Evolutionary conservation across 2,329 filamentous ascomycete genomes (phyloP), one percentile per base, ranked within the genome.

Genomic region (Xylaria polymorpha): DNA sequence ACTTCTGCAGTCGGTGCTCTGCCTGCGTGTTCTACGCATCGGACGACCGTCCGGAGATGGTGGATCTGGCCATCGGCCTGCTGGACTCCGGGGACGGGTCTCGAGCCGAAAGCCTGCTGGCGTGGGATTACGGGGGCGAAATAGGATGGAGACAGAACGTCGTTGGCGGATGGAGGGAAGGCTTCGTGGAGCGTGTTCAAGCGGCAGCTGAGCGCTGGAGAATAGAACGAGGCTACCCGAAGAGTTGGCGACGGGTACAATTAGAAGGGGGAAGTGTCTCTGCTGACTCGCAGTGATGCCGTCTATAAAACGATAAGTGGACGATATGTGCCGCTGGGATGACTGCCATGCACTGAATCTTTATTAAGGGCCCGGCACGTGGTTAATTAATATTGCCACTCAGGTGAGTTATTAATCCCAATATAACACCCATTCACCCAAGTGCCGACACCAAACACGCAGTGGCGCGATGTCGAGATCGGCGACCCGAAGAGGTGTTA

Each of bases 1-100:
- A 85, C 67, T 86, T 84, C 68, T 87, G 85, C 74, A 80, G 79
- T 0, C 77, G 70, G 1, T 87, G 85, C 75, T 84, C 83, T 0
- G 84, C 85, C 0, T 76, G 72, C 12, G 77, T 86, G 0, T 86
- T 87, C 64, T 87, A 84, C 66, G 79, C 81, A 0, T 74, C 73
- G 0, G 80, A 84, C 18, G 74, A 78, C 4, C 75, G 82, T 1
- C 77, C 80, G 0, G 77, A 81, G 0, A 68, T 83, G 8, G 75
- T 85, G 0, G 82, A 86, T 53, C 64, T 87, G 0, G 81, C 83
- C 0, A 70, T 85, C 2, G 85, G 84, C 0, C 66, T 86, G 4
- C 61, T 87, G 1, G 76, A 82, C n/a, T 75, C 82, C 0, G 78
- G 79, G 0, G 80, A 82, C 43, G 85, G 85, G 0, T 81, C 84